Evolutionary conservation across 257 asterid species (phyloP).

Genomic region (Fraxinus pennsylvanica): DNA sequence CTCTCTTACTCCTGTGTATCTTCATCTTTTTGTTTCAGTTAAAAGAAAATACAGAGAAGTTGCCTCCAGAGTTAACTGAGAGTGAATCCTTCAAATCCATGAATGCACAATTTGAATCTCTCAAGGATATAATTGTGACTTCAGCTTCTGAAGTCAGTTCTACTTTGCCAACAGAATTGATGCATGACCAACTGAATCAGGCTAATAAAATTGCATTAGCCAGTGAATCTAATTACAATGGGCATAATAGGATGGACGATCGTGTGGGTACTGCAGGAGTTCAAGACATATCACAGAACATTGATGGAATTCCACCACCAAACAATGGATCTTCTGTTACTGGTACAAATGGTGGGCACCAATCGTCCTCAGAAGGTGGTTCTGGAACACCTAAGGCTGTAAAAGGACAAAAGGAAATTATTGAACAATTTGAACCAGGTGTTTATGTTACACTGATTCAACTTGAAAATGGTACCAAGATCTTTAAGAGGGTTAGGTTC

Average conservation of each 20-base stretch:
- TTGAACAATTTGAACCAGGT: conserved; percentile 95
- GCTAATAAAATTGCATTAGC: neutral
- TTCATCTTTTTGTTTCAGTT: conserved; percentile 44
- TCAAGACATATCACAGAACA: conserved; percentile 23
- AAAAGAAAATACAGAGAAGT: conserved; percentile 59
- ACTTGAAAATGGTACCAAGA: conserved; percentile 66
- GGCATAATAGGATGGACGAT: neutral
- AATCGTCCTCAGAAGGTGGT: conserved; percentile 27
- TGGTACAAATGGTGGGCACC: conserved; percentile 21
- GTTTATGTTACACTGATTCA: conserved; percentile 69
- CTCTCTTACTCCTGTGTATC: neutral
- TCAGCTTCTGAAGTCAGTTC: conserved; percentile 40
- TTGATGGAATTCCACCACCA: conserved; percentile 26
- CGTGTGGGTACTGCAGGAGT: conserved; percentile 21
- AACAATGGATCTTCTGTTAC: conserved; percentile 28
- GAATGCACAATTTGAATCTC: conserved; percentile 52
- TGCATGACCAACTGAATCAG: neutral
- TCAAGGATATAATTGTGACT: conserved; percentile 43
- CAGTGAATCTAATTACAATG: neutral
- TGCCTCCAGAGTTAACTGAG: conserved; percentile 69
- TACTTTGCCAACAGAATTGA: conserved; percentile 24
- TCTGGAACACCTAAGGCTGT: conserved; percentile 39
- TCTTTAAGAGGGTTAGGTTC: conserved; percentile 78
- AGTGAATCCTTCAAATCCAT: conserved; percentile 45
- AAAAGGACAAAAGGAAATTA: conserved; percentile 58